A percentile compares a stretch with the other conserved stretches of the same genome.
Conservation (phyloP, 2,329 filamentous ascomycete genomes). For the Helminthosporium solani region DNA sequence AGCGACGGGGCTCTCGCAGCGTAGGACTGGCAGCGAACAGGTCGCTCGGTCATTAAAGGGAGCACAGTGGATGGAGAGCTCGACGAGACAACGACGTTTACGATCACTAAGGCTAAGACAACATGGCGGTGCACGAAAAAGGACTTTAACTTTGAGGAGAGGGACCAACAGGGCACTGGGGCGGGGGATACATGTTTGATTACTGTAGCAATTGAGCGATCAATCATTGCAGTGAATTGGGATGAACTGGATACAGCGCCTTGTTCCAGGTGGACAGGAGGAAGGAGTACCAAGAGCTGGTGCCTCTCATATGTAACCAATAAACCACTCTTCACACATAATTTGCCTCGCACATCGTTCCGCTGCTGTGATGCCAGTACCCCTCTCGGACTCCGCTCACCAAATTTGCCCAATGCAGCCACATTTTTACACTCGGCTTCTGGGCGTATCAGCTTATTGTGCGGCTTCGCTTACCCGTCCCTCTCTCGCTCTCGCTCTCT, state of each 20-base stretch:
- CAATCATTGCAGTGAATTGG: no score
- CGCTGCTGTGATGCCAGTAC: conserved; percentile 3
- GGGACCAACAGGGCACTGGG: conserved; percentile 7
- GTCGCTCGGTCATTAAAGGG: conserved; percentile 26
- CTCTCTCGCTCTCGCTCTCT: neutral
- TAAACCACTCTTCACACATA: conserved; percentile 20
- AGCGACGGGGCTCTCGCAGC: conserved; percentile 52
- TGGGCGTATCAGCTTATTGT: conserved; percentile 1
- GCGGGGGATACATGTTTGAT: conserved; percentile 4
- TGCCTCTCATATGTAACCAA: conserved; percentile 33
- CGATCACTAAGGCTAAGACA: conserved; percentile 31
- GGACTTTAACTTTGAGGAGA: conserved; percentile 21
- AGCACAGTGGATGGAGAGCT: conserved; percentile 23
- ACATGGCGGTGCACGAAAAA: conserved; percentile 19
- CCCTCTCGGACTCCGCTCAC: conserved; percentile 1
- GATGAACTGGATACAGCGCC: conserved; percentile 14
- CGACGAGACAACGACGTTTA: conserved; percentile 26
- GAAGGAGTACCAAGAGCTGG: conserved; percentile 36
- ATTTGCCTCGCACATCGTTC: neutral
- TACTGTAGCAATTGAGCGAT: conserved; percentile 8
- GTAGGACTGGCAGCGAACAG: conserved; percentile 35
- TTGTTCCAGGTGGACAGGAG: conserved; percentile 26
- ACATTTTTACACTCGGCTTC: neutral
- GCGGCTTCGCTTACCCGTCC: neutral
- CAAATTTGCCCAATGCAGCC: neutral